phyloP scores from a whole-genome alignment of 495 filamentous ascomycete genomes.

The Penicillium subrubescens region DNA sequence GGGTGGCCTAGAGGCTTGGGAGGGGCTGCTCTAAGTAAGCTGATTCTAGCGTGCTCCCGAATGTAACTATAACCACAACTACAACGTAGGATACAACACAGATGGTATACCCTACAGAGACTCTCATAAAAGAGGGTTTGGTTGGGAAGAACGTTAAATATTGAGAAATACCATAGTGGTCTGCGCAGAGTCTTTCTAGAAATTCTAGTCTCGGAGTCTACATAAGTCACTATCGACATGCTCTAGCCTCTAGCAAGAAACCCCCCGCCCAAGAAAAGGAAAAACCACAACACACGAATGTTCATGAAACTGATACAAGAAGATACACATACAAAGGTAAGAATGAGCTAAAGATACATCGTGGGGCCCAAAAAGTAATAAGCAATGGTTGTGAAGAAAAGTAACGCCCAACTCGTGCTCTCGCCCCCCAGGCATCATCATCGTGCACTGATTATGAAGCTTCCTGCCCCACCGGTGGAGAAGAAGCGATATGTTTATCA shows the following conservation, averaged over 20 bases:
- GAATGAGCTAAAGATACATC: not conserved
- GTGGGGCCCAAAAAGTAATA: not conserved
- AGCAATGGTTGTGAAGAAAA: not conserved
- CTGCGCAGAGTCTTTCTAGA: not conserved
- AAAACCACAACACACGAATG: not conserved
- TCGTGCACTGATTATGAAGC: not conserved
- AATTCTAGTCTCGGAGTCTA: not conserved
- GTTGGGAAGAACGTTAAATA: not conserved
- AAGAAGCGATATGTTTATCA: slow-evolving; percentile 28
- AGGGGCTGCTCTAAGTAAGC: slow-evolving; percentile 1
- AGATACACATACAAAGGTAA: not conserved
- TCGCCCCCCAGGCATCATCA: not conserved
- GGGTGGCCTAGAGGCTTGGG: not conserved
- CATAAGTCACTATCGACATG: not conserved
- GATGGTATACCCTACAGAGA: not conserved
- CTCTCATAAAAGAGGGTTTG: not conserved
- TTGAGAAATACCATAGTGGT: not conserved
- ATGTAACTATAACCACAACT: not conserved
- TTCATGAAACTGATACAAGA: not conserved
- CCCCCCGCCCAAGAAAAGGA: not conserved
- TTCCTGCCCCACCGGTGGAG: slow-evolving; percentile 13
- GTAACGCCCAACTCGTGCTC: not conserved
- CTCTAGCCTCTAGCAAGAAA: not conserved
- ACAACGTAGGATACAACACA: not conserved
- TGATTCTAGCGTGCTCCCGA: not conserved